These are phyloP conservation scores for Carex arenaria DNA, from an alignment of 202 grass and related monocot species.

Conservation along the genomic window DNA sequence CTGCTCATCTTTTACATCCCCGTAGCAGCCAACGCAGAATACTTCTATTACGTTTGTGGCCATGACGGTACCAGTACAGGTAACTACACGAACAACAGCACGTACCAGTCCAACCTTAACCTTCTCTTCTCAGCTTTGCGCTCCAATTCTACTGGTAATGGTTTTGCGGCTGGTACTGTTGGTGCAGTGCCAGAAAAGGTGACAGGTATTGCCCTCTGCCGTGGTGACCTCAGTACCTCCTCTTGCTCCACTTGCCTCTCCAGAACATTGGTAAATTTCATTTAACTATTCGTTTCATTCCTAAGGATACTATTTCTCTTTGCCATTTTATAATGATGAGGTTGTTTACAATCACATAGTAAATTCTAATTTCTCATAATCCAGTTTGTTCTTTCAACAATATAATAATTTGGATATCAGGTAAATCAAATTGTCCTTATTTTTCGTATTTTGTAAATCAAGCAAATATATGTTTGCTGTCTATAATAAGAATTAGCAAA, in stretches of 20 bases:
- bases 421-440: neutral
- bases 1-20: constrained; percentile 28
- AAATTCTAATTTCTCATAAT: neutral
- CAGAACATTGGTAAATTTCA: neutral
- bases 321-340: neutral
- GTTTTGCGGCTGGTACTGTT: constrained; percentile 26
- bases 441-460: neutral
- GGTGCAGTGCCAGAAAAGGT: constrained; percentile 25
- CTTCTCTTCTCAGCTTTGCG: constrained; percentile 31
- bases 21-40: constrained; percentile 3
- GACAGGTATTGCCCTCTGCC: constrained; percentile 45
- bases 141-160: neutral
- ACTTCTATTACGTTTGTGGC: neutral
- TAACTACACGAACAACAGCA: constrained; percentile 26
- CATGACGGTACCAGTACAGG: neutral
- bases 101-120: constrained; percentile 30
- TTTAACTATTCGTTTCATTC: neutral
- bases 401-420: neutral
- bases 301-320: too few species aligned
- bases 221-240: constrained; percentile 24
- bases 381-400: neutral
- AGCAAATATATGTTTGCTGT: neutral
- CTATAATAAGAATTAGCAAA: too few species aligned
- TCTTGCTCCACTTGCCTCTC: constrained; percentile 24
- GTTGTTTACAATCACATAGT: neutral